These are phyloP conservation scores for Lichtheimia corymbifera DNA, from an alignment of 371 early-diverging fungal genomes.

Conservation along the genomic window DNA sequence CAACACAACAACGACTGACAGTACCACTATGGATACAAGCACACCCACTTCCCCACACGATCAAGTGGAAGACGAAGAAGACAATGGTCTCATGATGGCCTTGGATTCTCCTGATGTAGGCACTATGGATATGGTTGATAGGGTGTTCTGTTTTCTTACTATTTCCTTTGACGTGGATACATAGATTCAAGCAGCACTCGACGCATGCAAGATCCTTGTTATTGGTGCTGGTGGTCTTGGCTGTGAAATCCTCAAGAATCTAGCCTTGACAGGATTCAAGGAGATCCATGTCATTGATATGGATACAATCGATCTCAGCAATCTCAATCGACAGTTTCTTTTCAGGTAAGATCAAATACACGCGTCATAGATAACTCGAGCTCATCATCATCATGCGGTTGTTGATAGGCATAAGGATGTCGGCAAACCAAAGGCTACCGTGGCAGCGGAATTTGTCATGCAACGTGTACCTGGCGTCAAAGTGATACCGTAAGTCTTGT, in stretches of 20 bases:
- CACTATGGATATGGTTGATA: not conserved
- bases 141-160: not conserved
- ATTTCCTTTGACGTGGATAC: not conserved
- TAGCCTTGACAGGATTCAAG: constrained; percentile 87
- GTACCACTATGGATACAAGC: not conserved
- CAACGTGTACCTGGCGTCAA: constrained; percentile 76
- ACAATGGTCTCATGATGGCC: constrained; percentile 13
- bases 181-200: constrained; percentile 31
- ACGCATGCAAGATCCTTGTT: constrained; percentile 62
- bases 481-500: constrained; percentile 74
- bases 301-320: constrained; percentile 98
- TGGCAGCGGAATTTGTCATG: constrained; percentile 90
- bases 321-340: constrained; percentile 98
- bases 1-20: not conserved
- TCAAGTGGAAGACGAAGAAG: constrained; percentile 6
- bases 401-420: constrained; percentile 67
- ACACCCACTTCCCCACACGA: constrained; percentile 3
- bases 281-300: constrained; percentile 92
- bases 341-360: constrained; percentile 61
- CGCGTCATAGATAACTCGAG: too few species aligned
- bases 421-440: constrained; percentile 82
- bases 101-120: constrained; percentile 10
- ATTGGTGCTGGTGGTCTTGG: constrained; percentile 99
- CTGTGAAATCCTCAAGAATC: constrained; percentile 96
- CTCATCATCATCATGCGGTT: not conserved